phyloP scores from a whole-genome alignment of 176 grass and related monocot species.

The Avena insularis region DNA sequence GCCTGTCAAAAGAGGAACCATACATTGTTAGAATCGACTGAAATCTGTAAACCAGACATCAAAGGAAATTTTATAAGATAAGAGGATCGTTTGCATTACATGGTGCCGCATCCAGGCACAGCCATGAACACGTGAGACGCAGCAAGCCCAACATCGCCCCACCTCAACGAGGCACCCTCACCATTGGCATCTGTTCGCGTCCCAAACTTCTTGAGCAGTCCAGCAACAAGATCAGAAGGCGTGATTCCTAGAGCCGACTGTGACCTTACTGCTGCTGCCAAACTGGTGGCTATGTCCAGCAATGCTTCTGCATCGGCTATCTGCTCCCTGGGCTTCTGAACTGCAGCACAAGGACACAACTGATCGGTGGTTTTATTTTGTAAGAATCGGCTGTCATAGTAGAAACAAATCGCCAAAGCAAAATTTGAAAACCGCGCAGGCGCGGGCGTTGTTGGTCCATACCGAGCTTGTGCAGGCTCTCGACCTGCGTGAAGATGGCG shows the following conservation, averaged over 20 bases:
- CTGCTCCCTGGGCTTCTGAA: constrained; percentile 87
- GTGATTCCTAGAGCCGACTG: constrained; percentile 70
- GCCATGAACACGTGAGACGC: constrained; percentile 66
- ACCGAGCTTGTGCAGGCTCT: constrained; percentile 70
- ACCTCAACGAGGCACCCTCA: constrained; percentile 48
- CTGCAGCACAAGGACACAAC: constrained; percentile 37
- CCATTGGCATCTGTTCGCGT: constrained; percentile 25
- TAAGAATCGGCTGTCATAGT: neutral
- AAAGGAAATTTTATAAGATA: neutral
- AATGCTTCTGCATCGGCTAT: constrained; percentile 84
- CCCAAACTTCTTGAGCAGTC: constrained; percentile 68
- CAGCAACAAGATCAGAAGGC: constrained; percentile 68
- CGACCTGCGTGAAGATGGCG: constrained; percentile 67
- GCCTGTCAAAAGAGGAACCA: constrained; percentile 44
- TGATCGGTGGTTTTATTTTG: neutral
- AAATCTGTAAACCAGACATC: neutral
- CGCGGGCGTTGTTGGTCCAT: neutral
- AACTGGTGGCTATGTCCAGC: constrained; percentile 68
- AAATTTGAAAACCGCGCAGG: neutral
- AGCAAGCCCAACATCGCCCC: constrained; percentile 53
- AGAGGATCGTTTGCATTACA: constrained; percentile 49
- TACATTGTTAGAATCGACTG: neutral
- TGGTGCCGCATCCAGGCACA: constrained; percentile 71
- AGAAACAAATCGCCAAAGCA: neutral
- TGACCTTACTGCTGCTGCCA: constrained; percentile 72